Conservation (phyloP, 768 basidiomycete species). For the Suillus discolor region DNA sequence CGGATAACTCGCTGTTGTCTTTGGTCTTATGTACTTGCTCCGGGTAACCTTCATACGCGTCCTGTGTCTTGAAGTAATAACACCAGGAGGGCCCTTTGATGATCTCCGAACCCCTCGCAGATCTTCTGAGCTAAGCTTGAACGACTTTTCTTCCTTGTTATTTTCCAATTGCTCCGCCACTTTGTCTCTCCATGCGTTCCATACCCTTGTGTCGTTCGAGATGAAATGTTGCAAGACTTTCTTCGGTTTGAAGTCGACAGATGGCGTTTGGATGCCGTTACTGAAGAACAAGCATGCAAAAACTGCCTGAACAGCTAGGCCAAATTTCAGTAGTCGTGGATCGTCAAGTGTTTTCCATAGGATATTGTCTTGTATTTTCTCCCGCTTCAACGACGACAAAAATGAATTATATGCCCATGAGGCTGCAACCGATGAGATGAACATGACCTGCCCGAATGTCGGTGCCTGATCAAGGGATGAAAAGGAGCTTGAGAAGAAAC, state of each 20-base stretch:
- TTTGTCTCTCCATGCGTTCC: constrained; percentile 28
- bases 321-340: constrained; percentile 22
- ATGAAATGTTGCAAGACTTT: constrained; percentile 20
- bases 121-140: not conserved
- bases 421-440: constrained; percentile 31
- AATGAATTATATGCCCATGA: constrained; percentile 40
- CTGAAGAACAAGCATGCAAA: constrained; percentile 25
- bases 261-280: constrained; percentile 10
- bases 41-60: not conserved
- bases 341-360: constrained; percentile 18
- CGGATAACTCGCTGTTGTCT: not conserved
- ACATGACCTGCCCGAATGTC: constrained; percentile 39
- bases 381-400: constrained; percentile 40
- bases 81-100: not conserved
- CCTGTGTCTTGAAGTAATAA: not conserved
- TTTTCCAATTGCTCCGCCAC: constrained; percentile 20
- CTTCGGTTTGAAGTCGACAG: constrained; percentile 8
- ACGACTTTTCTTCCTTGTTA: constrained; percentile 13
- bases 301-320: constrained; percentile 19
- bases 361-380: constrained; percentile 28
- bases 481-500: constrained; percentile 36
- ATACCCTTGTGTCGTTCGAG: constrained; percentile 31
- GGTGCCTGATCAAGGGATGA: constrained; percentile 38
- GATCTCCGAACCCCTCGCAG: not conserved
- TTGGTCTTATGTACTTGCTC: not conserved